phyloP scores from a whole-genome alignment of 305 asterid genomes.

The Solanum hybrid region DNA sequence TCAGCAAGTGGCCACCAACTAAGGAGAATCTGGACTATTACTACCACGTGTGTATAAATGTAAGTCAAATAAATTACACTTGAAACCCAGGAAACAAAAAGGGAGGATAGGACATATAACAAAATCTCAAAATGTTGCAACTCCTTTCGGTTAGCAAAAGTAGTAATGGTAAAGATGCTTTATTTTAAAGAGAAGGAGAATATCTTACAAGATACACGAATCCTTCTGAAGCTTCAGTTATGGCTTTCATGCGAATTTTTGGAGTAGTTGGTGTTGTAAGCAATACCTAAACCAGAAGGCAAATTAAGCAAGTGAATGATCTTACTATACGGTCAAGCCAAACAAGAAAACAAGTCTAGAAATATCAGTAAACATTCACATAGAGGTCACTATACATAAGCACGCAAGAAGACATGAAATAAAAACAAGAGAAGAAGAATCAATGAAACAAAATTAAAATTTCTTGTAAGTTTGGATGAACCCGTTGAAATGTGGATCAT shows the following conservation, averaged over 20 bases:
- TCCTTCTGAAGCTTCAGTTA: constrained; percentile 85
- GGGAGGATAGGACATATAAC: neutral
- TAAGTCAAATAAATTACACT: neutral
- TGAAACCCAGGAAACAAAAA: neutral
- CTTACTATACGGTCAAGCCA: neutral
- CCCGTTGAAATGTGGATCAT: neutral
- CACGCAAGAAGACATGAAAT: neutral
- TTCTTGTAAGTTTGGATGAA: neutral
- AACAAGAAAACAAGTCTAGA: neutral
- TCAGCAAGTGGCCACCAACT: neutral
- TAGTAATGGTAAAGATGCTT: neutral
- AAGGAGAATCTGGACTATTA: neutral
- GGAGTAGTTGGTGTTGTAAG: constrained; percentile 97
- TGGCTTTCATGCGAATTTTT: constrained; percentile 62
- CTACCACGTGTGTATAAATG: neutral
- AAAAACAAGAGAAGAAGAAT: neutral
- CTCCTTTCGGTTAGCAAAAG: neutral
- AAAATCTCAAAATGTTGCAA: neutral
- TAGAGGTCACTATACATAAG: no score
- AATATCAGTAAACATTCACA: neutral
- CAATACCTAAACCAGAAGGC: constrained; percentile 51
- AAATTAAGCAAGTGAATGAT: neutral
- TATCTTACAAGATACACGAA: constrained; percentile 83
- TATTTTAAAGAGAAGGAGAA: neutral
- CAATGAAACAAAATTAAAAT: neutral